These are phyloP conservation scores for Torulaspora microellipsoides DNA, from an alignment of 805 yeast genomes.

Conservation along the genomic window DNA sequence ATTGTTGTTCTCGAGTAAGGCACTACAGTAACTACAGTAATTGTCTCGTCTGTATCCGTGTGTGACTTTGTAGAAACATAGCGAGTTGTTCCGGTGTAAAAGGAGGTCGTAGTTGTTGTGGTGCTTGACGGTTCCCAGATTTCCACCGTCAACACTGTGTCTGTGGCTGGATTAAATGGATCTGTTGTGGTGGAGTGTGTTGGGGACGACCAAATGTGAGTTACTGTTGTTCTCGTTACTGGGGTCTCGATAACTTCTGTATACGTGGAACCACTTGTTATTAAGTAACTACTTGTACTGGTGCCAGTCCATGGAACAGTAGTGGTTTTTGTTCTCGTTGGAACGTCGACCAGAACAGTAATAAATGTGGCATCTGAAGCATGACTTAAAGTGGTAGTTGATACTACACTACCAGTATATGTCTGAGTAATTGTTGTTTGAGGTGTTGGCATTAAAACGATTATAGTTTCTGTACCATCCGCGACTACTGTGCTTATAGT, in stretches of 20 bases:
- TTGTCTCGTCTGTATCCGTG: slow-evolving; percentile 7
- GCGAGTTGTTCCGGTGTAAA: slow-evolving; percentile 2
- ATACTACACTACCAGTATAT: slow-evolving; percentile 3
- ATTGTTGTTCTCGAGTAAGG: slow-evolving; percentile 9
- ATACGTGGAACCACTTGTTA: background rate
- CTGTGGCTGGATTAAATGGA: slow-evolving; percentile 6
- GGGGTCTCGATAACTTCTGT: slow-evolving; percentile 5
- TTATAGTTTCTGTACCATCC: slow-evolving; percentile 7
- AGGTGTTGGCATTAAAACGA: slow-evolving; percentile 9
- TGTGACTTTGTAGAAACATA: background rate
- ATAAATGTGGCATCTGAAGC: slow-evolving; percentile 6
- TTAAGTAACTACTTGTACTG: slow-evolving; percentile 2
- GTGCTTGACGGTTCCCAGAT: slow-evolving; percentile 8
- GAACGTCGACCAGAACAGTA: slow-evolving; percentile 7
- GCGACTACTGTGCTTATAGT: slow-evolving; percentile 7
- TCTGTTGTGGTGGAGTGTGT: slow-evolving; percentile 9
- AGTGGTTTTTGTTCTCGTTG: slow-evolving; percentile 8
- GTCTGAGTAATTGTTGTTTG: slow-evolving; percentile 8
- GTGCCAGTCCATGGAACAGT: slow-evolving; percentile 11
- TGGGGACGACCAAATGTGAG: slow-evolving; percentile 4
- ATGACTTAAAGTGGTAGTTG: slow-evolving; percentile 4
- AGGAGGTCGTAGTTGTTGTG: slow-evolving; percentile 6
- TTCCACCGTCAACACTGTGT: slow-evolving; percentile 6
- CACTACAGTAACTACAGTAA: slow-evolving; percentile 4
- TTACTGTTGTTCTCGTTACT: slow-evolving; percentile 8